Evolutionary conservation across 805 yeast species (phyloP).

Genomic region (Zygotorulaspora sp.): DNA sequence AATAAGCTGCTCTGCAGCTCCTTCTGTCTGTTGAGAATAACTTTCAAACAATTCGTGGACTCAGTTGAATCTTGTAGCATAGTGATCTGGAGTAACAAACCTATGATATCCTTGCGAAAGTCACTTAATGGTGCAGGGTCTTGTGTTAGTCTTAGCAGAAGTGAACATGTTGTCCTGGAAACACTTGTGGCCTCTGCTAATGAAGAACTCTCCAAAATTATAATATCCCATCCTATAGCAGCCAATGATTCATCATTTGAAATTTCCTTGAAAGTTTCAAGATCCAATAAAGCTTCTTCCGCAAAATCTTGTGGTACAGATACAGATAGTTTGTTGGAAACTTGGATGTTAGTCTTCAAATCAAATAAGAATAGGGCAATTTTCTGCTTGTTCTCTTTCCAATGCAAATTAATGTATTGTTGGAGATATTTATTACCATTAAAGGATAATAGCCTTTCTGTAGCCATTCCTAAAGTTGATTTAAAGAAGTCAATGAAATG

Average conservation of each 20-base stretch:
- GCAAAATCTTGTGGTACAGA: constrained; percentile 28
- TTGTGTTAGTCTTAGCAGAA: constrained; percentile 6
- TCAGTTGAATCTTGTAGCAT: constrained; percentile 25
- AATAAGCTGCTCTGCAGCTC: constrained; percentile 35
- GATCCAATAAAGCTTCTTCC: constrained; percentile 3
- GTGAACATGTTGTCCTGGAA: constrained; percentile 9
- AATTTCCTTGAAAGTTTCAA: constrained; percentile 10
- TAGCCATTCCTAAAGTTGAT: constrained; percentile 37
- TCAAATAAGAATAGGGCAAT: constrained; percentile 43
- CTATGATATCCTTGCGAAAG: constrained; percentile 42
- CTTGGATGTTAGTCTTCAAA: constrained; percentile 28
- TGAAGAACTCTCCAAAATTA: constrained; percentile 38
- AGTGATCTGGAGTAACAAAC: constrained; percentile 38
- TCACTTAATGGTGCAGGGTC: constrained; percentile 9
- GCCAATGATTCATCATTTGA: constrained; percentile 20
- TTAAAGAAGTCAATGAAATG: constrained; percentile 44
- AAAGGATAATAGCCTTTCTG: constrained; percentile 43
- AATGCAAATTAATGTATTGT: constrained; percentile 42
- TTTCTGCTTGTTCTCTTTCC: constrained; percentile 37
- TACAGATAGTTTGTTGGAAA: constrained; percentile 35
- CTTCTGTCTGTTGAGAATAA: constrained; percentile 24
- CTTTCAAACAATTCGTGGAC: constrained; percentile 14
- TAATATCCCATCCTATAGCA: constrained; percentile 50
- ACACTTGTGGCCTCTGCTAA: constrained; percentile 22
- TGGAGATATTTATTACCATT: constrained; percentile 44